Conservation (phyloP, 2,329 filamentous ascomycete genomes). For the Apiospora malaysiana region DNA sequence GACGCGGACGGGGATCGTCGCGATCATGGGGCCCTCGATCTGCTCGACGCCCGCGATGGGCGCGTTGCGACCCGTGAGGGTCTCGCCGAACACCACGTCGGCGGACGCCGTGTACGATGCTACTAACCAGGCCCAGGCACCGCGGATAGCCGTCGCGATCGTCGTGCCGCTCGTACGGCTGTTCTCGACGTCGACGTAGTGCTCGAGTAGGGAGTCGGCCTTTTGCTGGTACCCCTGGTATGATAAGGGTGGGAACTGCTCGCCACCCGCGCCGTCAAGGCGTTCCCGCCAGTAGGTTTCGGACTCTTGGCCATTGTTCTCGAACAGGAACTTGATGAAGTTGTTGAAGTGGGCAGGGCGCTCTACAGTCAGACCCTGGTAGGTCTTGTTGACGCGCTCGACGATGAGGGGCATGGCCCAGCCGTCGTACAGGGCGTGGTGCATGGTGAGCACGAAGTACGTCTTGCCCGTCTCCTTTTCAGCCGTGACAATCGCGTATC, state of each 20-base stretch:
- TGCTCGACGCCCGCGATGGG: slow-evolving; percentile 54
- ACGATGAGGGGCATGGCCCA: slow-evolving; percentile 60
- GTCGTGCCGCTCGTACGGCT: slow-evolving; percentile 50
- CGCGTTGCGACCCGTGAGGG: slow-evolving; percentile 61
- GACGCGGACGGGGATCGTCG: slow-evolving; percentile 63
- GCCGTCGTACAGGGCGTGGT: slow-evolving; percentile 63
- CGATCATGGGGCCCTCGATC: slow-evolving; percentile 66
- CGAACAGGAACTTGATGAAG: slow-evolving; percentile 54
- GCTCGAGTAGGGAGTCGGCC: slow-evolving; percentile 59
- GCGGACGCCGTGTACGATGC: slow-evolving; percentile 57
- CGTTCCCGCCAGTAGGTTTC: slow-evolving; percentile 54
- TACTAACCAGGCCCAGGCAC: slow-evolving; percentile 62
- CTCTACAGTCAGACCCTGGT: slow-evolving; percentile 40
- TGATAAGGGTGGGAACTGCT: slow-evolving; percentile 56
- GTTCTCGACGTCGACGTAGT: slow-evolving; percentile 49
- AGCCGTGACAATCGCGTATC: slow-evolving; percentile 50
- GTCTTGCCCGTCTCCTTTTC: slow-evolving; percentile 36
- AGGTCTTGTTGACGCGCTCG: slow-evolving; percentile 53
- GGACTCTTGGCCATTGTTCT: slow-evolving; percentile 46
- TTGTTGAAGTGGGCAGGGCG: slow-evolving; percentile 52
- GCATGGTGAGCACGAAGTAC: slow-evolving; percentile 59
- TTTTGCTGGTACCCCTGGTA: slow-evolving; percentile 53
- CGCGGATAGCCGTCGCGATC: slow-evolving; percentile 61
- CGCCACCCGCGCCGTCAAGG: slow-evolving; percentile 49
- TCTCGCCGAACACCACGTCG: slow-evolving; percentile 65